Base-by-base conservation (phyloP, 306 rosid species). In the Coriaria nepalensis region DNA sequence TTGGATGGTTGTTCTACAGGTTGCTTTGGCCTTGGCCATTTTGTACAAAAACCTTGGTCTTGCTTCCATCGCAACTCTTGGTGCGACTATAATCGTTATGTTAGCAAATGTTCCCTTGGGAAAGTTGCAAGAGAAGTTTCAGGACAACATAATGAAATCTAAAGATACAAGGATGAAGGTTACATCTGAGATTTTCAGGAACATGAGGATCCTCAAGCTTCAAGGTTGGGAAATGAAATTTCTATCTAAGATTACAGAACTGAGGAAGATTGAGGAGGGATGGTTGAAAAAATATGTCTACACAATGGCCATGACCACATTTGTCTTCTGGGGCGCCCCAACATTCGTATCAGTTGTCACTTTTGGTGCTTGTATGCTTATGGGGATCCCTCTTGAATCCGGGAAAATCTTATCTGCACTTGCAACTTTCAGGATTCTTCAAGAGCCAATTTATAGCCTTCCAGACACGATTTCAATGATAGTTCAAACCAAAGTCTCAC, bases 171-270 rank as follows among this genome's bases (percentile, higher is more conserved):
- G 96, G 73, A 87, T 87, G 96, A 83, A 87, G 70, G 74, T 63
- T 3, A 87, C 83, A 0, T 71, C 88, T 0, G 96, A 87, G 78
- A 70, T 75, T 52, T 65, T 87, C 35, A 76, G 70, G 73, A 87
- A 76, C 69, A 80, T 83, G 94, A 74, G 81, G 74, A 80, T 78
- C 65, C 88, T 87, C 20, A 87, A 87, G 67, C 73, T 87, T 13
- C 96, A 83, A 56, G 93, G 78, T 35, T 87, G 94, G 96, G 94
- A 87, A 55, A 83, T 87, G 75, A 87, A 83, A 76, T 87, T 83
- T 68, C 64, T 87, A 13, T 65, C 93, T 0, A 87, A 74, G 67
- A 68, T 87, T 52, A 20, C 60, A 15, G 70, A 67, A 33, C 55
- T 80, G 9, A 72, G 96, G 70, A 64, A 68, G 43, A 51, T n/a